Base-by-base conservation (phyloP, 2,329 filamentous ascomycete genomes). In the Fonsecaea multimorphosa region DNA sequence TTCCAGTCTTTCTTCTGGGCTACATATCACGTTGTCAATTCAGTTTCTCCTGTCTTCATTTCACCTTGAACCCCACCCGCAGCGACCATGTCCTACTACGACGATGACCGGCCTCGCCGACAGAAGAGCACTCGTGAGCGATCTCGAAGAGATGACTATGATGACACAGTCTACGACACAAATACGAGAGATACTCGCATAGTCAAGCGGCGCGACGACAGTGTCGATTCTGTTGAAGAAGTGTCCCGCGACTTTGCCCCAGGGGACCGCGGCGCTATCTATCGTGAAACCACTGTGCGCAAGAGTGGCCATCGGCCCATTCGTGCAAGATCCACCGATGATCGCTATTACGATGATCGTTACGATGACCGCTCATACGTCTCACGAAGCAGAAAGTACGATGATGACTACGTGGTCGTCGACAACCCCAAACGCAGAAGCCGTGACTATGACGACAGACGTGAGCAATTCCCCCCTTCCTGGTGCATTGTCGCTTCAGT, bases 161-260 rank as follows among this genome's bases (percentile, higher is more conserved):
- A 72, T 44, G 67, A 65, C 46, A 67, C 67, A 16, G 64, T 68
- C 56, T 69, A 72, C 51, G 69, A 71, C 19, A 56, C 65, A 27
- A 70, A 69, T 40, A 61, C 67, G 24, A 63, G 67, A 69, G 71
- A 72, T 19, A 71, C 64, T 32, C 65, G 68, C 19, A 66, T 73
- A 40, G 68, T 71, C 40, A 68, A 63, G 76, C 81, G 57, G 19
- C 88, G 90, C 70, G 89, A 93, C 75, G 89, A 92, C 73, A 93
- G 89, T 77, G 88, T 89, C 53, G 80, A 89, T 29, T 89, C 89
- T 1, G 79, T 96, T 74, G 93, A 97, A 79, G 91, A 96, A 79
- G 87, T 96, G 66, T 87, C 87, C 70, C 88, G 92, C 71, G 91
- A 96, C 72, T 96, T 96, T 73, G 91, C 91, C 34, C 91, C 92